These are phyloP conservation scores for Solanum bukasovii DNA, from an alignment of 257 asterid genomes.

Conservation along the genomic window DNA sequence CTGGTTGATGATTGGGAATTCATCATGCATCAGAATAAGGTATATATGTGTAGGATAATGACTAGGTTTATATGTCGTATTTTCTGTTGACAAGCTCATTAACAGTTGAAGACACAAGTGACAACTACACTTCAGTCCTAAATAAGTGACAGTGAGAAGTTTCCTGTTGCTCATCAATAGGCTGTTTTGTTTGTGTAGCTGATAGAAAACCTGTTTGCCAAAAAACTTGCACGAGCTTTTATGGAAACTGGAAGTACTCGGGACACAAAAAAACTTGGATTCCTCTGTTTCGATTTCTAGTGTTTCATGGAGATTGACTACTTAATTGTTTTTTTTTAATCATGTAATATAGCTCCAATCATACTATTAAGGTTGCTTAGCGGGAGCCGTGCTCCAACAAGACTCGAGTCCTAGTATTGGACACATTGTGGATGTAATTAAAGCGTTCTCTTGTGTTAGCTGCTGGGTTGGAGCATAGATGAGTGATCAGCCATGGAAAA, in stretches of 20 bases:
- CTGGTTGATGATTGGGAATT: constrained; percentile 80
- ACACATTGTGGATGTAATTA: background rate
- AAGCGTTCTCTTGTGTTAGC: background rate
- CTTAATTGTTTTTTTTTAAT: background rate
- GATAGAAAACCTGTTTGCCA: background rate
- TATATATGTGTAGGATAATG: background rate
- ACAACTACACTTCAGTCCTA: background rate
- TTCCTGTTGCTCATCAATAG: background rate
- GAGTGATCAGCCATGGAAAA: background rate
- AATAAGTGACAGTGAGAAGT: background rate
- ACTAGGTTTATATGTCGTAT: background rate
- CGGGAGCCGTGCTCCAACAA: background rate
- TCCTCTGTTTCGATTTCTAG: background rate
- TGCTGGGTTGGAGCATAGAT: background rate
- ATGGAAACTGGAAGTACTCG: background rate
- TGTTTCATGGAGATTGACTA: background rate
- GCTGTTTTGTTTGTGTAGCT: background rate
- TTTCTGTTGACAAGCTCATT: background rate
- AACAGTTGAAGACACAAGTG: background rate
- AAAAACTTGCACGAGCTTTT: background rate
- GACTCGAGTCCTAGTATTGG: background rate
- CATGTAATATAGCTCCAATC: background rate
- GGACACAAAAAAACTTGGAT: background rate
- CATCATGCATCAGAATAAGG: constrained; percentile 84
- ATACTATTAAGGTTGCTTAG: background rate